These are phyloP conservation scores for Mucor lusitanicus DNA, from an alignment of 371 early-diverging fungal species.

Conservation along the genomic window DNA sequence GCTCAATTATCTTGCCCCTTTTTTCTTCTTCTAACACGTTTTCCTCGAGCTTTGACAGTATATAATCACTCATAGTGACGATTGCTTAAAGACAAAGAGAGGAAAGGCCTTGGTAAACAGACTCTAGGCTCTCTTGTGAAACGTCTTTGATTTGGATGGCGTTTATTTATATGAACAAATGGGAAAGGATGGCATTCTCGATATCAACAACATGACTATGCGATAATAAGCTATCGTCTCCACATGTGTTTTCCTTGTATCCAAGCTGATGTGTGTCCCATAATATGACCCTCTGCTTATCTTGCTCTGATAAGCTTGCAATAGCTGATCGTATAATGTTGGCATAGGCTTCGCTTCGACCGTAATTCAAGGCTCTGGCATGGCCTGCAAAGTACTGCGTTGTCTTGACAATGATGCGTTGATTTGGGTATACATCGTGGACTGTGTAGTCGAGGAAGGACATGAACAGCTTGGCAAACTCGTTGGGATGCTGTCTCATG, in stretches of 20 bases:
- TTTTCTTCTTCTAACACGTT: too few species aligned
- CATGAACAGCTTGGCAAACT: conserved; percentile 26
- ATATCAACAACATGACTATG: neutral
- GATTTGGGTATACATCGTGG: conserved; percentile 4
- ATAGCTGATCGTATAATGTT: conserved; percentile 22
- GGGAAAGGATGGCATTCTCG: conserved; percentile 4
- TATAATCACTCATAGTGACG: too few species aligned
- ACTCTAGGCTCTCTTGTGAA: too few species aligned
- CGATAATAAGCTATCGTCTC: neutral
- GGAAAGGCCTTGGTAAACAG: too few species aligned
- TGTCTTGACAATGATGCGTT: conserved; percentile 33
- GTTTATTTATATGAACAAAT: neutral
- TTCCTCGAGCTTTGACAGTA: too few species aligned
- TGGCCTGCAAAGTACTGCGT: conserved; percentile 29
- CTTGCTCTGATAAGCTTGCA: neutral
- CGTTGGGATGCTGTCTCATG: conserved; percentile 22
- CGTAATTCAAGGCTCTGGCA: conserved; percentile 25
- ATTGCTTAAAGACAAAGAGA: too few species aligned
- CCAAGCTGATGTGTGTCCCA: conserved; percentile 45
- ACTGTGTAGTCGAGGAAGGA: conserved; percentile 15
- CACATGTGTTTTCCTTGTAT: neutral
- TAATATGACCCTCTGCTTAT: conserved; percentile 16
- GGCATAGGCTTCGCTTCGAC: conserved; percentile 38
- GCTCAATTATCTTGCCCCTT: too few species aligned
- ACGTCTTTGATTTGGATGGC: too few species aligned